Conservation (phyloP, 768 basidiomycete species). For the Galerina sulciceps region DNA sequence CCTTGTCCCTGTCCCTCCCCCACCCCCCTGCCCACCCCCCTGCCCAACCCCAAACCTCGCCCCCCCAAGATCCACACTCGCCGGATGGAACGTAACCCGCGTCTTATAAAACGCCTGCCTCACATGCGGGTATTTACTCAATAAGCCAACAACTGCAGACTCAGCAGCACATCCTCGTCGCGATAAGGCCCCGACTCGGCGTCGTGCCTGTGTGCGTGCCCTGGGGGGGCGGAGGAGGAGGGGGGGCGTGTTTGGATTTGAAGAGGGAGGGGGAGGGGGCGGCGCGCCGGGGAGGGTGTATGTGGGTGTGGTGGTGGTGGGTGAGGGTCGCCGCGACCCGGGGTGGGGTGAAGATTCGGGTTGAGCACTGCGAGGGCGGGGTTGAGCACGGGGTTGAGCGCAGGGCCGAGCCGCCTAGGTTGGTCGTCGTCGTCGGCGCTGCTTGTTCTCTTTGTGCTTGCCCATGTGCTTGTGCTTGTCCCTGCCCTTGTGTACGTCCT, state of each 20-base stretch:
- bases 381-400: no score
- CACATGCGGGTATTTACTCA: constrained; percentile 98
- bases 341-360: no score
- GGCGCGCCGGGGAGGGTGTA: no score
- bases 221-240: constrained; percentile 26
- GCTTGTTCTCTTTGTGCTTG: not conserved
- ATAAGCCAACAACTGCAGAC: constrained; percentile 93
- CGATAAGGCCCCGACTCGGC: constrained; percentile 70
- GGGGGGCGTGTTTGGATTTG: not conserved
- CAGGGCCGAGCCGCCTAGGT: no score
- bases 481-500: not conserved
- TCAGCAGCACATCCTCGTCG: constrained; percentile 92
- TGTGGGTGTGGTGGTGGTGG: constrained; percentile 1
- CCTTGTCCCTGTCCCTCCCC: constrained; percentile 35
- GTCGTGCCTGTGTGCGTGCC: constrained; percentile 34
- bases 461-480: not conserved
- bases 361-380: not conserved
- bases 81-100: constrained; percentile 81
- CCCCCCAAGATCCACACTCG: constrained; percentile 49
- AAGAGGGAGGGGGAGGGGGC: no score
- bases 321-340: not conserved
- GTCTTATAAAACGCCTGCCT: constrained; percentile 94
- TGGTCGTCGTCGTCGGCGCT: no score
- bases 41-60: constrained; percentile 24
- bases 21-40: constrained; percentile 19